Evolutionary conservation across 345 rosid genomes (phyloP), one percentile per base, ranked within the genome.

Genomic region (Hevea brasiliensis): DNA sequence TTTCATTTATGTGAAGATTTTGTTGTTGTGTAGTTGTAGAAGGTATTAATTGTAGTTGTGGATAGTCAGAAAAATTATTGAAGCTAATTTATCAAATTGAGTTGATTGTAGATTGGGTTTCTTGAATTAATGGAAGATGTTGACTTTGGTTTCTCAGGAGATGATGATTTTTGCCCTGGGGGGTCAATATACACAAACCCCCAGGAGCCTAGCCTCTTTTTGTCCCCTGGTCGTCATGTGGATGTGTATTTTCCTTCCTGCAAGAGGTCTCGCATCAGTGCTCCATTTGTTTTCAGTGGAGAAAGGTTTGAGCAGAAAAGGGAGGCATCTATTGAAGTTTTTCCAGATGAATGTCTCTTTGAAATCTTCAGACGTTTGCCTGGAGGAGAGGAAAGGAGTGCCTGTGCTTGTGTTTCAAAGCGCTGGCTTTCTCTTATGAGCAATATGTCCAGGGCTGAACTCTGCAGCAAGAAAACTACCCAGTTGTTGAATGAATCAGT

Each of bases 291-390:
- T 75, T 84, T 86, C 89, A 44, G 79, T 13, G 89, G 76, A 0
- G 86, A 79, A 80, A 77, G 75, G 53, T 85, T 84, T 75, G 94
- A 86, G 87, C 78, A 60, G 65, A 80, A 82, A 66, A 88, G 85
- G 71, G 72, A 84, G 73, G 72, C 87, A 74, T 88, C 94, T 2
- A 83, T 96, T 8, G 96, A 96, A 24, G 87, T 85, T 59, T 85
- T 95, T 1, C 99, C 98, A 0, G 97, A 95, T 44, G 99, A 95
- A 80, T 95, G 99, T 73, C 87, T 95, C 63, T 93, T 91, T 50
- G 99, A 95, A 85, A 89, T 95, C 80, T 80, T 95, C 72, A 82
- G 96, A 56, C 86, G 94, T 21, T 72, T 95, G 80, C 77, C 88
- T 61, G 92, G 90, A 50, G 84, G 90, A 3, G 82, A 83, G 73